These are phyloP conservation scores for Didymella keratinophila DNA, from an alignment of 2,329 filamentous ascomycete genomes.

Conservation along the genomic window DNA sequence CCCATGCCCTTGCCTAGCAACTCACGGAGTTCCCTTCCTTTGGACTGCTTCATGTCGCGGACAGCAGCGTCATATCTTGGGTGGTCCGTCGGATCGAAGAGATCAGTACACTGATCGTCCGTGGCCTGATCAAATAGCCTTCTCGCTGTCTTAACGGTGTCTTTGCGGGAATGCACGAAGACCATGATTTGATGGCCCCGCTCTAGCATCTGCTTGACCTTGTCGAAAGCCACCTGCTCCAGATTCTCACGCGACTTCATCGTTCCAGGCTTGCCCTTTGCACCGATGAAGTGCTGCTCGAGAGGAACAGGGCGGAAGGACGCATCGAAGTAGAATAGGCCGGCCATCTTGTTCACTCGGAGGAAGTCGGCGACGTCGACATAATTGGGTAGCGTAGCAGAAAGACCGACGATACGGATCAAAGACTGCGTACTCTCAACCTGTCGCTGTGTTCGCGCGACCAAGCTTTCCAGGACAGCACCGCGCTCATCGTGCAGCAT, in stretches of 20 bases:
- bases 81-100: constrained; percentile 83
- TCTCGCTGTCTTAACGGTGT: constrained; percentile 87
- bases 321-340: constrained; percentile 94
- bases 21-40: constrained; percentile 86
- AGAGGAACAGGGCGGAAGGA: constrained; percentile 96
- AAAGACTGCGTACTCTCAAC: constrained; percentile 98
- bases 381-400: constrained; percentile 95
- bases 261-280: constrained; percentile 86
- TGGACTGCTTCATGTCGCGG: constrained; percentile 84
- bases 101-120: constrained; percentile 78
- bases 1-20: constrained; percentile 90
- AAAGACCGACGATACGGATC: constrained; percentile 94
- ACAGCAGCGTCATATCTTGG: constrained; percentile 81
- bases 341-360: constrained; percentile 90
- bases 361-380: constrained; percentile 96
- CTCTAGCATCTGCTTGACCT: constrained; percentile 91
- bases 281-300: constrained; percentile 96
- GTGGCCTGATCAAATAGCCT: constrained; percentile 85
- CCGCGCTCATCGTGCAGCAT: constrained; percentile 99
- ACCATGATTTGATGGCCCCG: constrained; percentile 98
- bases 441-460: constrained; percentile 92
- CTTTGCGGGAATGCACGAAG: constrained; percentile 95
- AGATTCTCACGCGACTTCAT: constrained; percentile 88
- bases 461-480: constrained; percentile 93
- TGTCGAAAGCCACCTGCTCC: constrained; percentile 87